Evolutionary conservation across 2,329 filamentous ascomycete genomes (phyloP), one percentile per base, ranked within the genome.

Genomic region (Thermochaetoides dissita): DNA sequence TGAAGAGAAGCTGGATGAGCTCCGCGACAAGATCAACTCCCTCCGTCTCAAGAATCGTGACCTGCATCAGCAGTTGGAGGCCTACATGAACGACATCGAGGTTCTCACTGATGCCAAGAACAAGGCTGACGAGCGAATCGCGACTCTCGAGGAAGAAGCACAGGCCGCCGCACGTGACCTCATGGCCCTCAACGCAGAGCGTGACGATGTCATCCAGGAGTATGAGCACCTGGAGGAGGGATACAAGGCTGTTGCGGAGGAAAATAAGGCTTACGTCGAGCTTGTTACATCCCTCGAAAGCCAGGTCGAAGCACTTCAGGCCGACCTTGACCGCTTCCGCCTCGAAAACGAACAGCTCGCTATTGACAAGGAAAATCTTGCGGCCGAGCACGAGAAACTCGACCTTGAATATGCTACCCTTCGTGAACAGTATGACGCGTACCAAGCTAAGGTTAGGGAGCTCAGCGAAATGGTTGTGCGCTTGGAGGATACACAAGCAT

Each of bases 401-500:
- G 74, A 81, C 44, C 69, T 74, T 10, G 84, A 91, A 34, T 64
- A 94, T 10, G 74, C 76, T 47, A 81, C 84, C 49, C 76, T 81
- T 40, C 79, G 79, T 9, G 88, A 96, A 55, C 93, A 91, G 57
- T 89, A 95, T 60, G 79, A 81, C 49, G 84, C 85, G n/a, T 65
- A 98, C 41, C 89, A 96, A 57, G 79, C 82, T 45, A 91, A 96
- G 67, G 91, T 98, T 80, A 83, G 88, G 49, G 81, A 81, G 52
- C 81, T 95, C 62, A 93, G 84, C 54, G 86, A 94, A 52, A 82
- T 82, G 17, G 72, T 96, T 6, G 73, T 95, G 30, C 73, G 84
- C 36, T 71, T 98, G 0, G 91, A 96, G 58, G 88, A 96, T 58
- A 87, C 94, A 52, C 83, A 89, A 41, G 79, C 84, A 49, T 77